phyloP scores from a whole-genome alignment of 768 basidiomycete species.

The Kwoniella shandongensis region DNA sequence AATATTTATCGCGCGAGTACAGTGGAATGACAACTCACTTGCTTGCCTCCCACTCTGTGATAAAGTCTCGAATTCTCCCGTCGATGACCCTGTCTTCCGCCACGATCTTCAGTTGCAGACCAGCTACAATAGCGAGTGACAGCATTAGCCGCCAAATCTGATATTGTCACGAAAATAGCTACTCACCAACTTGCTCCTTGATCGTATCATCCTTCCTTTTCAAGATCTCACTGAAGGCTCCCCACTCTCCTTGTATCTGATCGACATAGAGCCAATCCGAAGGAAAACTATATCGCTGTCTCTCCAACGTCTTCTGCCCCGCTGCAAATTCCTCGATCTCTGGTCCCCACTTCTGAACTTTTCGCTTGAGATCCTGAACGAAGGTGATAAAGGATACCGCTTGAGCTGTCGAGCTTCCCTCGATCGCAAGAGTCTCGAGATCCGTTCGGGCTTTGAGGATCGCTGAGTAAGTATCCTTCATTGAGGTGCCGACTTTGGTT shows the following conservation, averaged over 20 bases:
- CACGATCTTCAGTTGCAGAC: conserved; percentile 98
- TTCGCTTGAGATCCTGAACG: conserved; percentile 97
- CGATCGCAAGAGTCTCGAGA: conserved; percentile 93
- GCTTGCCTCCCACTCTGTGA: conserved; percentile 90
- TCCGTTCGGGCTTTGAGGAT: conserved; percentile 93
- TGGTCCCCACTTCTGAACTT: conserved; percentile 92
- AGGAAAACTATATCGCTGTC: conserved; percentile 94
- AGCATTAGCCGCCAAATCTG: conserved; percentile 1
- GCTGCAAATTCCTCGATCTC: conserved; percentile 92
- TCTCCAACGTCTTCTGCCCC: conserved; percentile 95
- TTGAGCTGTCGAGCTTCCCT: conserved; percentile 88
- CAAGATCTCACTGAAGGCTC: conserved; percentile 95
- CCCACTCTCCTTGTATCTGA: conserved; percentile 96
- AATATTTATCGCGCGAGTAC: not conserved
- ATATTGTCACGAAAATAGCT: not conserved
- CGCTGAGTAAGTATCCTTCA: conserved; percentile 96
- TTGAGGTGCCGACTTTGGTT: conserved; percentile 83
- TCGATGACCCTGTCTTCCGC: conserved; percentile 98
- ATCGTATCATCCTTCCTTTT: conserved; percentile 98
- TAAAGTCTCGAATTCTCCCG: conserved; percentile 87
- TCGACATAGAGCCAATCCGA: conserved; percentile 98
- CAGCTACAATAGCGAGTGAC: conserved; percentile 60
- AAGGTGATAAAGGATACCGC: conserved; percentile 99
- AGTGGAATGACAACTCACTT: conserved; percentile 55
- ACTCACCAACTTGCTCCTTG: conserved; percentile 90